A percentile compares a stretch with the other conserved stretches of the same genome.
phyloP scores from a whole-genome alignment of 2,329 filamentous ascomycete species.

The Tothia fuscella region DNA sequence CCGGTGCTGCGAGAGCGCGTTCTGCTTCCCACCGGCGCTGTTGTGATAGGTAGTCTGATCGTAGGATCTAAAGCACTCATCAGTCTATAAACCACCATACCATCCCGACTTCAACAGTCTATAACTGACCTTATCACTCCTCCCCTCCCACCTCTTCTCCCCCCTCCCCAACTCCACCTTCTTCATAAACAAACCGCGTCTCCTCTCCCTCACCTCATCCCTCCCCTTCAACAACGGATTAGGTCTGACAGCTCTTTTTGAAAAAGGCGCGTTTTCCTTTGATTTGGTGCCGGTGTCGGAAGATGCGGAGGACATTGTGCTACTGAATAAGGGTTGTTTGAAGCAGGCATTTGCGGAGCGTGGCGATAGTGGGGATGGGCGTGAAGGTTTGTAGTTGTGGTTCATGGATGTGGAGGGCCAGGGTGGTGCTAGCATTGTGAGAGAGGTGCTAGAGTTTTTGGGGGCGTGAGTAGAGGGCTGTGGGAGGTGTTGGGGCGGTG shows the following conservation, averaged over 20 bases:
- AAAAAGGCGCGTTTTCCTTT: constrained; percentile 24
- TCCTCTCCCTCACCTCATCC: constrained; percentile 49
- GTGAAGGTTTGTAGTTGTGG: constrained; percentile 18
- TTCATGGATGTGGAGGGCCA: constrained; percentile 1
- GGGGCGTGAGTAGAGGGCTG: too few relatives aligned
- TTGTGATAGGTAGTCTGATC: constrained; percentile 32
- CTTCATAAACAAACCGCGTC: constrained; percentile 57
- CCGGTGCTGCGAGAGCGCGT: constrained; percentile 29
- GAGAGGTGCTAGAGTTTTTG: background rate
- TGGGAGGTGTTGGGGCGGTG: too few relatives aligned
- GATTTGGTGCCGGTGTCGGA: background rate
- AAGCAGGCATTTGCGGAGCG: constrained; percentile 22
- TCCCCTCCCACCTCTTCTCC: constrained; percentile 32
- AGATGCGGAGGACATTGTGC: constrained; percentile 16
- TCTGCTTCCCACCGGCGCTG: constrained; percentile 34
- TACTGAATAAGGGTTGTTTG: too few relatives aligned
- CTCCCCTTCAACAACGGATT: constrained; percentile 43
- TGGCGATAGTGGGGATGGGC: constrained; percentile 34
- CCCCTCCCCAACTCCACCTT: constrained; percentile 36
- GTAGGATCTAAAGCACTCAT: constrained; percentile 31
- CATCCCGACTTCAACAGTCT: constrained; percentile 5
- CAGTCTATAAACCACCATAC: background rate
- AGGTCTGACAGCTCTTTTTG: constrained; percentile 44
- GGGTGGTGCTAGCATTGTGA: constrained; percentile 6
- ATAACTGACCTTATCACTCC: constrained; percentile 34